These are phyloP conservation scores for Primulina eburnea DNA, from an alignment of 257 asterid species.

Conservation along the genomic window DNA sequence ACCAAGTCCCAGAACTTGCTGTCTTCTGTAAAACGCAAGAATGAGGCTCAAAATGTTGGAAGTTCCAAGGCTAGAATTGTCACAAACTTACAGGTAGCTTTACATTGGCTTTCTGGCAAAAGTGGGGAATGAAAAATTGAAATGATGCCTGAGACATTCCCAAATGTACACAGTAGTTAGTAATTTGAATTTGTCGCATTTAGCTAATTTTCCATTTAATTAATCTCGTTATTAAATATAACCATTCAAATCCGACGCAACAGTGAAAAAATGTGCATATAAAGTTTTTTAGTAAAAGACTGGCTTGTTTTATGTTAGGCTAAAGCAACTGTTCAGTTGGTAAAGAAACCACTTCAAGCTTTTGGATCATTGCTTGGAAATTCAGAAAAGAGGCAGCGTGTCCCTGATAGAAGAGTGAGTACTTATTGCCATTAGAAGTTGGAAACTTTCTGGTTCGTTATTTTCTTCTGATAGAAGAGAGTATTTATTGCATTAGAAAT, in stretches of 20 bases:
- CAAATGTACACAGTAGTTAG: not conserved
- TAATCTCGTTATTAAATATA: not conserved
- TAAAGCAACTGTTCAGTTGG: conserved; percentile 66
- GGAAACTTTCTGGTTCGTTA: not conserved
- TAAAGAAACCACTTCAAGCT: conserved; percentile 78
- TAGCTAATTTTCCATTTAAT: conserved; percentile 26
- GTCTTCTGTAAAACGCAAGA: conserved; percentile 18
- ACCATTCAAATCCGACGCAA: not conserved
- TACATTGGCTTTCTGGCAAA: conserved; percentile 17
- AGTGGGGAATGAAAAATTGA: conserved; percentile 25
- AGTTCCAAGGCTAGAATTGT: conserved; percentile 18
- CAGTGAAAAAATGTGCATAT: not conserved
- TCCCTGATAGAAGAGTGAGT: conserved; percentile 57
- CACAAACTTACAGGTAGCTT: conserved; percentile 12
- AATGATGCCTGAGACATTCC: not conserved
- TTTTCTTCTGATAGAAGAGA: conserved; percentile 12
- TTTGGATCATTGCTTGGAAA: conserved; percentile 81
- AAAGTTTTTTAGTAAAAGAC: not conserved
- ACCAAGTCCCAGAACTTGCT: conserved; percentile 17
- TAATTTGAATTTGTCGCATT: conserved; percentile 5
- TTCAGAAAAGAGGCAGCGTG: conserved; percentile 70
- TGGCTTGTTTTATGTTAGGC: conserved; percentile 32
- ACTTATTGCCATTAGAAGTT: not conserved
- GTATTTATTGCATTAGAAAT: not conserved
- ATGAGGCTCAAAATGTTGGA: conserved; percentile 21